These are phyloP conservation scores for Aspergillus ostianus DNA, from an alignment of 495 filamentous ascomycete species.

Conservation along the genomic window DNA sequence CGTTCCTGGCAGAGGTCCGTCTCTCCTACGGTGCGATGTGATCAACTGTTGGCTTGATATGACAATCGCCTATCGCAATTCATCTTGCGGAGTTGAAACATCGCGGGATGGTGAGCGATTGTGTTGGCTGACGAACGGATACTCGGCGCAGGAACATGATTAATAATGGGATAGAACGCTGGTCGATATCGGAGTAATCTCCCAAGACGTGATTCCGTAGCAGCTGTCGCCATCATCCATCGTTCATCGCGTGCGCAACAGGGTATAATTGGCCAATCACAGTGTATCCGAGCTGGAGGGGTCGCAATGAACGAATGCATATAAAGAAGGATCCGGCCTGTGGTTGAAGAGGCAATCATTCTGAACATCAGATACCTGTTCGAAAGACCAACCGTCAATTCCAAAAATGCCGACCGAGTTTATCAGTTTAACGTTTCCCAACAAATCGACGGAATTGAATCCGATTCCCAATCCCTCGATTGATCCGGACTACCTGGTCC, in stretches of 20 bases:
- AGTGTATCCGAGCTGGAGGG: background rate
- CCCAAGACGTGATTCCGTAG: background rate
- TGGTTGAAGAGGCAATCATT: background rate
- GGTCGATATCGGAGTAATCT: background rate
- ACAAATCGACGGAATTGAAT: slow-evolving; percentile 48
- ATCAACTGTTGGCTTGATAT: background rate
- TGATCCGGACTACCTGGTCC: slow-evolving; percentile 45
- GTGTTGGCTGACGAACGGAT: background rate
- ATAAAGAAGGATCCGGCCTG: background rate
- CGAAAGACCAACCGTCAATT: slow-evolving; percentile 5
- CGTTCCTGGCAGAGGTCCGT: too few species aligned
- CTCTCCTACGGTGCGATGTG: background rate
- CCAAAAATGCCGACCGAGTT: slow-evolving; percentile 50
- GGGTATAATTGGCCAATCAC: too few species aligned
- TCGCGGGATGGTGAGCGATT: background rate
- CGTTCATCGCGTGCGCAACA: background rate
- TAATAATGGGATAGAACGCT: background rate
- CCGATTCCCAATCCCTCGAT: slow-evolving; percentile 46
- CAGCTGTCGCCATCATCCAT: background rate
- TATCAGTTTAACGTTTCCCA: slow-evolving; percentile 52
- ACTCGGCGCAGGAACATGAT: background rate
- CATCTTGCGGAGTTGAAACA: background rate
- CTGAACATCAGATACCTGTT: background rate
- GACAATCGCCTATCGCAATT: background rate
- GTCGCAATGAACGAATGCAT: background rate